These are phyloP conservation scores for Plantago elongata DNA, from an alignment of 257 asterid genomes.

Conservation along the genomic window DNA sequence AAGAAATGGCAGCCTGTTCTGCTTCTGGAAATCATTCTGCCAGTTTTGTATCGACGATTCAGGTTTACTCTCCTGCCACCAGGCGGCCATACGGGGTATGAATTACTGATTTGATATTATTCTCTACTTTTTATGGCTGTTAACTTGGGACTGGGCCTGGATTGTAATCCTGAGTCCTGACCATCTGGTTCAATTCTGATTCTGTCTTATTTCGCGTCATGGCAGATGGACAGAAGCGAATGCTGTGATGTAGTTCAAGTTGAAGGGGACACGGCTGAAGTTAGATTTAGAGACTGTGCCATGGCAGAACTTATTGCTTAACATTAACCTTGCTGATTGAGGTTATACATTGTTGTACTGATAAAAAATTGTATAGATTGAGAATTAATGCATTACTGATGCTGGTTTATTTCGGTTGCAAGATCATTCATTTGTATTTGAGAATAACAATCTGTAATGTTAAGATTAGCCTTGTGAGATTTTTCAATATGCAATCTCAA, in stretches of 20 bases:
- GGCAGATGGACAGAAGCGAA: slow-evolving; percentile 48
- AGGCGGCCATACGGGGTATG: slow-evolving; percentile 39
- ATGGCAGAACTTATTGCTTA: slow-evolving; percentile 47
- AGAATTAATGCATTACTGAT: too few relatives aligned
- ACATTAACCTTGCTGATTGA: neutral
- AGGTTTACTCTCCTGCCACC: slow-evolving; percentile 27
- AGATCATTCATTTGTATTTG: too few relatives aligned
- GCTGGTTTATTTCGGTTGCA: too few relatives aligned
- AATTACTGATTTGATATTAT: neutral
- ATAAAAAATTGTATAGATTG: neutral
- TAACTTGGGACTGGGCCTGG: neutral
- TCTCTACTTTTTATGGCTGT: neutral
- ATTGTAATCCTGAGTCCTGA: too few relatives aligned
- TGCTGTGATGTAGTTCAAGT: slow-evolving; percentile 44
- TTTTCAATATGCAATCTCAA: too few relatives aligned
- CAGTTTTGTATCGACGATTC: slow-evolving; percentile 33
- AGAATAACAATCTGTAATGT: too few relatives aligned
- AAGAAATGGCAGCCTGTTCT: slow-evolving; percentile 34
- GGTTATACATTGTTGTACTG: neutral
- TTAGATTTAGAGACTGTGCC: slow-evolving; percentile 44
- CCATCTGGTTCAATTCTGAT: neutral
- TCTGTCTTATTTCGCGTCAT: neutral
- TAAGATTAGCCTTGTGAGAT: too few relatives aligned
- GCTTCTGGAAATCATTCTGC: slow-evolving; percentile 37
- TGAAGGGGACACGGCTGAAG: slow-evolving; percentile 25